Conservation (phyloP, 75 land plant genomes). For the Pinus albicaulis region DNA sequence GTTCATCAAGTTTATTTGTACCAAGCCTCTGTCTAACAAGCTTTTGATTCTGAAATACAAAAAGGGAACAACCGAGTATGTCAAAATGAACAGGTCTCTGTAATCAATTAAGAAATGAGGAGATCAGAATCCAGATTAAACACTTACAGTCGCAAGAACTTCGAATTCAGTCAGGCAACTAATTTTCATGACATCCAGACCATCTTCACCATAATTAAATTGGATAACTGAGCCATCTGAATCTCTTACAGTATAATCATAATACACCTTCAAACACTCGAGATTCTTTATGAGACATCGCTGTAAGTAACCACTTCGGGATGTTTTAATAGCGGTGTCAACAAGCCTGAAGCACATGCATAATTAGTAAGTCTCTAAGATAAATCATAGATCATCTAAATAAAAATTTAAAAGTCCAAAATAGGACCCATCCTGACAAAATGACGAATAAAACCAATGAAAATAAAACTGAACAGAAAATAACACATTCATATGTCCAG, state of each 20-base stretch:
- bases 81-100: slow-evolving; percentile 1
- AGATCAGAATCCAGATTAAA: neutral
- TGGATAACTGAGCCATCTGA: slow-evolving; percentile 94
- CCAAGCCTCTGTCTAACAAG: slow-evolving; percentile 50
- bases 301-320: slow-evolving; percentile 96
- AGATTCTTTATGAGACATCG: slow-evolving; percentile 91
- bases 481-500: neutral
- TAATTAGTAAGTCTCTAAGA: neutral
- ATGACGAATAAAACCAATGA: neutral
- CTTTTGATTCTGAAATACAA: slow-evolving; percentile 62
- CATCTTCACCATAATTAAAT: slow-evolving; percentile 97
- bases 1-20: slow-evolving; percentile 18
- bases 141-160: slow-evolving; percentile 54
- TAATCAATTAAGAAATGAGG: neutral
- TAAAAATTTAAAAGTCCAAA: neutral
- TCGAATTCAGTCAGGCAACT: slow-evolving; percentile 69
- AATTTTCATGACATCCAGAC: slow-evolving; percentile 77
- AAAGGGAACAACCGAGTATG: neutral
- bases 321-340: slow-evolving; percentile 97
- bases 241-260: slow-evolving; percentile 96
- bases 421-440: neutral
- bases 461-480: neutral
- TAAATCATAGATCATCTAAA: neutral
- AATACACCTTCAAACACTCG: slow-evolving; percentile 78
- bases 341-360: slow-evolving; percentile 57